Conservation (phyloP, 371 early-diverging fungal genomes). For the Lichtheimia ramosa region DNA sequence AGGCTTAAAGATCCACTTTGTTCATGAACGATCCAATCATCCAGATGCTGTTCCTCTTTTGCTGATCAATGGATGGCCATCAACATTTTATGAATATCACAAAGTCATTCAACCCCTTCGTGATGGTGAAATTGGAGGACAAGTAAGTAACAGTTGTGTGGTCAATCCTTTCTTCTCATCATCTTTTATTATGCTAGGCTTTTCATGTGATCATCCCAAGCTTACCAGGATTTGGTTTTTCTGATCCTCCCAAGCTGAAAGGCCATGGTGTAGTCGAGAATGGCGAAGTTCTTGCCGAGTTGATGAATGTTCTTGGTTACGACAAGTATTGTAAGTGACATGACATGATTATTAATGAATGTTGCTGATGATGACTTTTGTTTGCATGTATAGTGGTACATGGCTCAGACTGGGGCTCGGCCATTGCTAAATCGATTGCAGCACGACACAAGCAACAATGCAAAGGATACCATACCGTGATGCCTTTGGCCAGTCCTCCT, state of each 20-base stretch:
- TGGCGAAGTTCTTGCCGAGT: conserved; percentile 41
- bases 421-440: conserved; percentile 46
- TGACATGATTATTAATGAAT: background rate
- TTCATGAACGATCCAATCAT: conserved; percentile 51
- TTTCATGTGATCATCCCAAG: conserved; percentile 66
- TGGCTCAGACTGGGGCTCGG: conserved; percentile 59
- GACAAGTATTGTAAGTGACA: conserved; percentile 37
- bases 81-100: conserved; percentile 63
- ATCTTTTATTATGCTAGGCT: conserved; percentile 13
- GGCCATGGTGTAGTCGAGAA: conserved; percentile 39
- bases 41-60: conserved; percentile 62
- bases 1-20: conserved; percentile 55
- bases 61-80: conserved; percentile 72
- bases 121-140: conserved; percentile 26
- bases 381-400: conserved; percentile 22
- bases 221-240: conserved; percentile 66
- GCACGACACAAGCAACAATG: conserved; percentile 37
- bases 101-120: conserved; percentile 49
- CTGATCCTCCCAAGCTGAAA: conserved; percentile 43
- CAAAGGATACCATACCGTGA: conserved; percentile 43
- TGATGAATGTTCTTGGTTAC: conserved; percentile 62
- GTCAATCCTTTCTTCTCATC: background rate
- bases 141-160: conserved; percentile 12
- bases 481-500: conserved; percentile 44
- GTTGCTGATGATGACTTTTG: no score